A percentile compares a stretch with the other conserved stretches of the same genome.
These are phyloP conservation scores for Penstemon davidsonii DNA, from an alignment of 257 asterid genomes.

Conservation along the genomic window DNA sequence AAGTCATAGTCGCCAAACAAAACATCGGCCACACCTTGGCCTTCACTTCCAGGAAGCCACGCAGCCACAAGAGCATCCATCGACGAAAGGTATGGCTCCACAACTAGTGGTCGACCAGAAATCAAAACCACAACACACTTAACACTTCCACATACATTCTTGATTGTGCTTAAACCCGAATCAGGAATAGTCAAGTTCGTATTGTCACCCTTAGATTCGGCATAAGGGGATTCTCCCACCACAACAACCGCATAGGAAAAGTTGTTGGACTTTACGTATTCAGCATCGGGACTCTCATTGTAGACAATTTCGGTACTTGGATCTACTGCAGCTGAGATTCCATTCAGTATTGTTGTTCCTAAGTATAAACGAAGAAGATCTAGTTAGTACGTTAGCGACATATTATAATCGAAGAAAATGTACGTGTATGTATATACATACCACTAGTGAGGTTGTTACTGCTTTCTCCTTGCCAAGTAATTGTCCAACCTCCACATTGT, in stretches of 20 bases:
- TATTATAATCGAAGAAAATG: too few species aligned
- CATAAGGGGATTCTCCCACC: slow-evolving; percentile 54
- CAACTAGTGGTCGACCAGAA: slow-evolving; percentile 34
- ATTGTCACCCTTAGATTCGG: slow-evolving; percentile 43
- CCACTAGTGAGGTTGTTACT: too few species aligned
- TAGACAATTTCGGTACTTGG: slow-evolving; percentile 37
- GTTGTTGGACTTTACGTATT: slow-evolving; percentile 28
- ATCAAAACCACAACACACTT: slow-evolving; percentile 43
- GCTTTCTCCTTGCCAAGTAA: too few species aligned
- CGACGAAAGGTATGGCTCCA: slow-evolving; percentile 34
- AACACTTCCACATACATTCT: slow-evolving; percentile 37
- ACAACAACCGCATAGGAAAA: slow-evolving; percentile 49
- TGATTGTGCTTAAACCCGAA: slow-evolving; percentile 32
- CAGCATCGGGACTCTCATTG: slow-evolving; percentile 26
- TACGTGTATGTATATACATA: neutral
- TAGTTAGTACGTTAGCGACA: too few species aligned
- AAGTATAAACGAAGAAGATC: neutral
- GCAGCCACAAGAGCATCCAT: slow-evolving; percentile 62
- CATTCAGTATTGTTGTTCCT: slow-evolving; percentile 52
- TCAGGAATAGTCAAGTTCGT: slow-evolving; percentile 38
- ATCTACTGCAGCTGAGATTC: slow-evolving; percentile 32
- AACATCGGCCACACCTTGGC: slow-evolving; percentile 58
- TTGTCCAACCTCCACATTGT: too few species aligned
- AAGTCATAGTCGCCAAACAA: slow-evolving; percentile 58
- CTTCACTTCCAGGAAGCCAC: slow-evolving; percentile 67